Base-by-base conservation (phyloP, 345 rosid species). In the Linum lewisii region DNA sequence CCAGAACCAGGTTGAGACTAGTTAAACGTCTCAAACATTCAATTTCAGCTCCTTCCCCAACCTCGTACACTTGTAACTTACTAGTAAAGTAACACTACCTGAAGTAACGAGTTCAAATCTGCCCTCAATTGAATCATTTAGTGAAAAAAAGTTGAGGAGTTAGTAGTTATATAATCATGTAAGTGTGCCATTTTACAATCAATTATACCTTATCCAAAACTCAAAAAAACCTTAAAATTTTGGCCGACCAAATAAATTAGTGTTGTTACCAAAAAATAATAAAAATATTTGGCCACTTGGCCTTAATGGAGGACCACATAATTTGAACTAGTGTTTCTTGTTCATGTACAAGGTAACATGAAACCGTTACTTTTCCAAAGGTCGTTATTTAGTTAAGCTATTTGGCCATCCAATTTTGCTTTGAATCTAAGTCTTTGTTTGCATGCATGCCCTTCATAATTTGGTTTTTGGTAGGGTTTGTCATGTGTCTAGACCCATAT, bases 201-300 rank as follows among this genome's bases (percentile, higher is more conserved):
- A 29, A 29, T 29, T 29, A 5, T 29, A 29, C 34, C 34, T 29
- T 29, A 29, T 29, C 34, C 34, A 29, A 5, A 0, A 29, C 34
- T 42, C 47, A 42, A 42, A 42, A 3, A 42, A 42, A 11, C 9
- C 15, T 3, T 42, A 19, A 29, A 42, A 60, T 10, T 42, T 11
- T 73, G 76, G 73, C 75, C 69, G 75, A 77, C 77, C 73, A 65
- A 63, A 63, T 21, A 44, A 63, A 58, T 53, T 60, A 63, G 38
- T 11, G 55, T 38, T 59, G 42, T n/a, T n/a, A 25, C 32, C 16
- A 22, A 49, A 26, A 57, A 57, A 45, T 47, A 9, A 15, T 3
- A 42, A 42, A 11, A 4, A 11, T 42, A 16, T 42, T 42, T 42
- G 2, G 13, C 26, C 16, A 34, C 58, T 29, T 29, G 50, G 44